Percentiles rank a stretch among this genome's conserved stretches.
Evolutionary conservation across 164 flowering plant genomes (phyloP).

Genomic region (Pachysandra terminalis): DNA sequence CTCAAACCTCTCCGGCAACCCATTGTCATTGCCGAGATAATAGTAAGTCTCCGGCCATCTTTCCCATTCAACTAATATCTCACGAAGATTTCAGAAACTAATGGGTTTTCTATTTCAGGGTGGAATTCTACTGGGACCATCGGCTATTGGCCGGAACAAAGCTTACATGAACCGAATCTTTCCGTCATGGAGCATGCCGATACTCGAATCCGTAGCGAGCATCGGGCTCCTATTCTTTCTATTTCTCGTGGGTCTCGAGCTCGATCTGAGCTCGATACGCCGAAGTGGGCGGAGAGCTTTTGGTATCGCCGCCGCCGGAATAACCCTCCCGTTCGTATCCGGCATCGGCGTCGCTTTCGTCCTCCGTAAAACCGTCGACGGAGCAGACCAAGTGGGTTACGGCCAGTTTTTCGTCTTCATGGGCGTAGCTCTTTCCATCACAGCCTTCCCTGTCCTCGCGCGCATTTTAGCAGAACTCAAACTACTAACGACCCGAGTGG

Average conservation of each 20-base stretch:
- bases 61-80: background rate
- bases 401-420: conserved; percentile 28
- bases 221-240: conserved; percentile 40
- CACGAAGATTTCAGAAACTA: no score
- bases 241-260: conserved; percentile 39
- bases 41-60: conserved; percentile 37
- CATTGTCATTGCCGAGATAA: conserved; percentile 76
- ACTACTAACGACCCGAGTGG: conserved; percentile 25
- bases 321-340: conserved; percentile 27
- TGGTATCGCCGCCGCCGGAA: conserved; percentile 32
- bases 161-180: conserved; percentile 16
- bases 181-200: conserved; percentile 28
- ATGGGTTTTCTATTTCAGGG: conserved; percentile 16
- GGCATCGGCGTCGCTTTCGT: conserved; percentile 25
- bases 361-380: conserved; percentile 18
- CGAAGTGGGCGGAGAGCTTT: conserved; percentile 25
- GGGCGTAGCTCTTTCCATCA: conserved; percentile 36
- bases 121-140: conserved; percentile 39
- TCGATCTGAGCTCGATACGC: conserved; percentile 28
- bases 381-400: conserved; percentile 19
- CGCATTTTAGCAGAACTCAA: conserved; percentile 35
- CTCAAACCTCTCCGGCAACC: conserved; percentile 90
- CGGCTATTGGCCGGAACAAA: conserved; percentile 28
- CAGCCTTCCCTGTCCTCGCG: conserved; percentile 40
- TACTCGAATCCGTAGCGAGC: conserved; percentile 33